Evolutionary conservation across 208 protist genomes (phyloP), one percentile per base, ranked within the genome.

Genomic region (Leishmania amazonensis): DNA sequence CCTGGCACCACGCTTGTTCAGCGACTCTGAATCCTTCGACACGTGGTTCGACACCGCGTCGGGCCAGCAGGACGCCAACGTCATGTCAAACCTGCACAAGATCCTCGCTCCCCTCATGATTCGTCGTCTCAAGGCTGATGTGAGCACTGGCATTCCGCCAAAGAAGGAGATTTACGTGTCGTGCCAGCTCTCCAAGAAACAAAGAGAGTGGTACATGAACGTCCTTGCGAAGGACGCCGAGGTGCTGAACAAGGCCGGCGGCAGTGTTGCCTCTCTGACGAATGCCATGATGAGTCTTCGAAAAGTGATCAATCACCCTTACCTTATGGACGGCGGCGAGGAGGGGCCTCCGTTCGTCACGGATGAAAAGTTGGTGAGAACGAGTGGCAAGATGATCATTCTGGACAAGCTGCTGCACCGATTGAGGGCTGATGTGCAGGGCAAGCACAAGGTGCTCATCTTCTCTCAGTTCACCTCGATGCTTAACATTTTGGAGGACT

Each of bases 161-260:
- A 99, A 99, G 86, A 99, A 97, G 75, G 99, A 99, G 85, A 99
- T 98, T 31, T 99, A 99, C 76, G 93, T 99, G 3, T 93, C 94
- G 19, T 98, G 99, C 68, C 93, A 94, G 76, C 70, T 99, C 49
- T 96, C 94, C 19, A 89, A 93, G 76, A 96, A 99, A 83, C 99
- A 99, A 87, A 89, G 92, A 31, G 94, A 99, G 81, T 98, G 89
- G 92, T 99, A 99, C 84, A 88, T 96, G 80, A 95, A 95, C 71
- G 95, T 99, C 15, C 81, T 99, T 9, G 91, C 93, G 28, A 99
- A 99, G 65, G 98, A 99, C 84, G 85, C 99, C 0, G 96, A 99
- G 38, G 89, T 94, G 74, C 79, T 99, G 49, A 99, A 99, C 87
- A 97, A 98, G 80, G 85, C 80, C 13, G 87, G 79, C 76, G 89